Base-by-base conservation (phyloP, 371 early-diverging fungal species). In the Capillidium heterosporum region DNA sequence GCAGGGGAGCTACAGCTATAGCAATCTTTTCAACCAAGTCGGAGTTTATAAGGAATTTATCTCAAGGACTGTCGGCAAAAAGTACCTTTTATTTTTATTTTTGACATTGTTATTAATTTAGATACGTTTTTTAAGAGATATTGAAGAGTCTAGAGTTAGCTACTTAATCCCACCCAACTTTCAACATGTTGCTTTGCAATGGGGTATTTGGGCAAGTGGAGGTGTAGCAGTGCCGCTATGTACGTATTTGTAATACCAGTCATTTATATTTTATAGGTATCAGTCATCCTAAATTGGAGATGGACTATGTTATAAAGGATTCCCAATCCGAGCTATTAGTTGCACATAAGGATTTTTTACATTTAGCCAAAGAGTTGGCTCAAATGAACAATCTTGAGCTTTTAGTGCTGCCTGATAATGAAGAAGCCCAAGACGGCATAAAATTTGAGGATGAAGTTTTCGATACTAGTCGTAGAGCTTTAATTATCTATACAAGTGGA, bases 401-500 rank as follows among this genome's bases (percentile, higher is more conserved):
- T 32, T 23, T 53, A 8, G 15, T 13, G 15, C 8, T 40, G 35
- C 13, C 32, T 31, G 29, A 32, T 21, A 24, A n/a, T 19, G 11
- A 21, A 56, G 10, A 32, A 43, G 42, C 17, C 27, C 5, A 43
- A 32, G 26, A 4, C 7, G n/a, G 28, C 2, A 31, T 26, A 32
- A 55, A 41, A 21, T 56, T 29, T 27, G 32, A 32, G n/a, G 46
- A 23, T 26, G 15, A 10, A 19, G 1, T 40, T 3, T 57, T 58
- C 54, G 52, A 57, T 44, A n/a, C 10, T 15, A 40, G 40, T 23
- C 58, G 70, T 48, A 62, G 78, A 21, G 87, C 86, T 0, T 53
- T 87, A 65, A 81, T 89, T 57, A 80, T 89, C 21, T 89, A 84
- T 68, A 90, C 89, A 0, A 82, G 82, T 60, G 87, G 84, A 8